A percentile compares a stretch with the other conserved stretches of the same genome.
Evolutionary conservation across 768 basidiomycete genomes (phyloP).

Genomic region (Trametes villosa): DNA sequence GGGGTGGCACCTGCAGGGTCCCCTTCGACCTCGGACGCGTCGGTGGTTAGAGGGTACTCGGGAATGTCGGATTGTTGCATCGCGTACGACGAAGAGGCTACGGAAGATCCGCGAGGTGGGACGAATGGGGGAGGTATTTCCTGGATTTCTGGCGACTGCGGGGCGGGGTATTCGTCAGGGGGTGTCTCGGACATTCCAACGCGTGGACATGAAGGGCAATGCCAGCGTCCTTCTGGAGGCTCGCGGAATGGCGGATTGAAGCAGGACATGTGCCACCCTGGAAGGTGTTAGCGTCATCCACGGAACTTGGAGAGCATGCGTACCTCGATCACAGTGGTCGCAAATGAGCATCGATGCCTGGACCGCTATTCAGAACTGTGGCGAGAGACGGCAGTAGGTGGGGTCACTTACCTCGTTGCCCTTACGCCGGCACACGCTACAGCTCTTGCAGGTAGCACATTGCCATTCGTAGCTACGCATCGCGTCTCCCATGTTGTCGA

Average conservation of each 20-base stretch:
- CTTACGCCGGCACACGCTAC: constrained; percentile 84
- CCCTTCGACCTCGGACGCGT: constrained; percentile 37
- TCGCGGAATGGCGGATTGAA: constrained; percentile 70
- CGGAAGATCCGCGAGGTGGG: constrained; percentile 40
- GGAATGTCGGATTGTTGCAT: constrained; percentile 23
- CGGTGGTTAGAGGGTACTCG: constrained; percentile 31
- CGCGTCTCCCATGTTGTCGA: constrained; percentile 58
- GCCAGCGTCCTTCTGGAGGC: constrained; percentile 78
- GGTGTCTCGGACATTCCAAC: constrained; percentile 29
- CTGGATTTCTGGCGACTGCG: constrained; percentile 7
- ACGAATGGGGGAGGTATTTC: constrained; percentile 1
- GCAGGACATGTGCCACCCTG: constrained; percentile 88
- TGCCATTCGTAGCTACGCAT: constrained; percentile 80
- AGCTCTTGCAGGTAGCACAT: constrained; percentile 91
- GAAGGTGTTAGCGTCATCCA: constrained; percentile 7
- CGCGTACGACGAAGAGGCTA: constrained; percentile 46
- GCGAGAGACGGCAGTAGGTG: neutral
- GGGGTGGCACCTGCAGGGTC: constrained; percentile 36
- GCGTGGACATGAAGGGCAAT: constrained; percentile 67
- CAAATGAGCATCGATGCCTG: constrained; percentile 87
- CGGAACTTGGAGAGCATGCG: constrained; percentile 3
- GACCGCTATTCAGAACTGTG: neutral
- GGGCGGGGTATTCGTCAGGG: constrained; percentile 2
- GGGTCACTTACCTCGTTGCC: constrained; percentile 85
- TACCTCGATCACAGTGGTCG: constrained; percentile 91